A percentile compares a stretch with the other conserved stretches of the same genome.
These are phyloP conservation scores for Apiotrichum porosum DNA, from an alignment of 1,284 basidiomycete species.

Conservation along the genomic window DNA sequence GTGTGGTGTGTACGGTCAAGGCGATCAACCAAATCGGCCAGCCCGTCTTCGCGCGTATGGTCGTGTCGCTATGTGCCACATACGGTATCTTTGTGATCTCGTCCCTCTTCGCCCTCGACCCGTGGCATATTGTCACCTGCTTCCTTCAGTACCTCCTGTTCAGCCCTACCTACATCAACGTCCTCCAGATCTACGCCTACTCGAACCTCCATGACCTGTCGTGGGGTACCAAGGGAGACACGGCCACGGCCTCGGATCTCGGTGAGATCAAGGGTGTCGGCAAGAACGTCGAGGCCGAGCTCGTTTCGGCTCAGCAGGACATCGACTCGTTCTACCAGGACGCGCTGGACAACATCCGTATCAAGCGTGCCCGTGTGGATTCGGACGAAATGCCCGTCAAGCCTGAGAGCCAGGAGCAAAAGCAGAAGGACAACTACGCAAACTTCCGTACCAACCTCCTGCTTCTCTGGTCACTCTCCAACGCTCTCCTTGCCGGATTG, in stretches of 20 bases:
- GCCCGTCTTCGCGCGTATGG: conserved; percentile 65
- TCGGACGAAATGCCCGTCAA: conserved; percentile 49
- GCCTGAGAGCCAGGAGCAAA: conserved; percentile 56
- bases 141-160: conserved; percentile 79
- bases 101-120: conserved; percentile 84
- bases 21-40: conserved; percentile 59
- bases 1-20: conserved; percentile 67
- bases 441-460: conserved; percentile 69
- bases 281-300: conserved; percentile 80
- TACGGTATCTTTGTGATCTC: conserved; percentile 78
- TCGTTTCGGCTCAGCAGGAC: conserved; percentile 78
- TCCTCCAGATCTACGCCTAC: conserved; percentile 34
- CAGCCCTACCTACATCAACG: conserved; percentile 49
- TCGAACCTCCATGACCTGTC: conserved; percentile 62
- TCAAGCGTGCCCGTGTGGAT: conserved; percentile 39
- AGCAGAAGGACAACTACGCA: conserved; percentile 77
- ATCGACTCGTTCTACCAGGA: conserved; percentile 86
- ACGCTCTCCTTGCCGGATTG: conserved; percentile 77
- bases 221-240: conserved; percentile 79
- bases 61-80: conserved; percentile 78
- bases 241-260: conserved; percentile 67
- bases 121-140: conserved; percentile 83
- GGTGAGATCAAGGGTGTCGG: conserved; percentile 61
- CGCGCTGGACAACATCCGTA: conserved; percentile 67
- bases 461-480: conserved; percentile 40